Base-by-base conservation (phyloP, 306 rosid genomes). In the Argentina anserina region DNA sequence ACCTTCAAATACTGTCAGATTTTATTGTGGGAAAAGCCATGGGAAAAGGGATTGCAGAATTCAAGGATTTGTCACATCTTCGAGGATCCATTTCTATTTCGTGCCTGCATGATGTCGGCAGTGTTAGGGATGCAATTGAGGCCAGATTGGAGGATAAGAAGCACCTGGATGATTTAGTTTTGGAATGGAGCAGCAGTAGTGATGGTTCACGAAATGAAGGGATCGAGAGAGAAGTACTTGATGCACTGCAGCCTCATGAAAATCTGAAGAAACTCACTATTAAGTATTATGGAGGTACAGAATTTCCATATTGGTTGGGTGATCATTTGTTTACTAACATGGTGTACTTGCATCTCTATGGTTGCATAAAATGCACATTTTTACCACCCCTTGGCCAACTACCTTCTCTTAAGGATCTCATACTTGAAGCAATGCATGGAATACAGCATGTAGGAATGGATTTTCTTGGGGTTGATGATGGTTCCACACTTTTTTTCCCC, bases 371-470 rank as follows among this genome's bases (percentile, higher is more conserved):
- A 12, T 68, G 72, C 59, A 47, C 60, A 29, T 68, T 43, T 1
- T 67, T 73, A 43, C 82, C 78, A 29, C 73, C 78, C 26, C 71
- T 79, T 9, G 71, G 78, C 41, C 71, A 79, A 55, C 67, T 81
- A 25, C 75, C 79, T 20, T 72, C 72, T 52, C 65, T 81, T 55
- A 72, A 76, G 60, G 77, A 65, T 28, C 84, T 81, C 18, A 40
- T n/a, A 7, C 34, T 80, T 71, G 7, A 42, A 21, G 62, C 60
- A n/a, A 55, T 65, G 65, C 9, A 39, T 53, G 72, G 18, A 3
- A 55, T 82, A 39, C 61, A 43, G 29, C 73, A 40, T 28, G 53
- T 82, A 3, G 82, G 80, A 3, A 23, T 31, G 4, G 82, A 78
- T 13, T 78, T 78, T 64, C 78, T 47, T 40, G 76, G 61, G 18